These are phyloP conservation scores for Mycena capillaripes DNA, from an alignment of 768 basidiomycete genomes.

Conservation along the genomic window DNA sequence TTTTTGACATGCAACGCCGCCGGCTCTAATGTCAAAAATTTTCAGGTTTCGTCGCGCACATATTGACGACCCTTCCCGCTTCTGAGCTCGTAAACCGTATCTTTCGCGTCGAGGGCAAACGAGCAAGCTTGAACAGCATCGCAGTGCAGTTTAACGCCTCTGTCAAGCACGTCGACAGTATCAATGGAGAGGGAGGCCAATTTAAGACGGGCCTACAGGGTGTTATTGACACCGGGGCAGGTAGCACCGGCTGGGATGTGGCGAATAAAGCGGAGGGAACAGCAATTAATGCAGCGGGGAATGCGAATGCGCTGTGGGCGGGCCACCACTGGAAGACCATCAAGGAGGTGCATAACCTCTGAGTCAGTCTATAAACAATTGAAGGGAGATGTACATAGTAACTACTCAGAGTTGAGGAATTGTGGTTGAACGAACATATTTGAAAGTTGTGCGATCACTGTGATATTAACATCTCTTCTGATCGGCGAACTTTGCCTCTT, in stretches of 20 bases:
- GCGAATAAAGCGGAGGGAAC: constrained; percentile 11
- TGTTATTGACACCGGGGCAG: constrained; percentile 21
- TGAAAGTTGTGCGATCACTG: too few species aligned
- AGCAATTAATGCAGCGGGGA: constrained; percentile 35
- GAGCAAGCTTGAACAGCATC: constrained; percentile 44
- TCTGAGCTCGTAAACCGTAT: constrained; percentile 45
- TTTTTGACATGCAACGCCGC: too few species aligned
- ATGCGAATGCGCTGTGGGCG: constrained; percentile 37
- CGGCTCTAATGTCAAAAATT: background rate
- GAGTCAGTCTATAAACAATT: too few species aligned
- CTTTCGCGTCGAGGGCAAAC: constrained; percentile 53
- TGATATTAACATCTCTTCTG: too few species aligned
- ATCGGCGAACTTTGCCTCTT: too few species aligned
- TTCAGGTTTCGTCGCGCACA: constrained; percentile 52
- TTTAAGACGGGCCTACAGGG: constrained; percentile 7
- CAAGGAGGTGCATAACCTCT: constrained; percentile 31
- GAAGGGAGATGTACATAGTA: constrained; percentile 45
- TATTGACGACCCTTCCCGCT: constrained; percentile 47
- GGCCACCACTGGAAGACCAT: constrained; percentile 41
- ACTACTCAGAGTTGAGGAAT: too few species aligned
- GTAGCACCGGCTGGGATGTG: constrained; percentile 37
- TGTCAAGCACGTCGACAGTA: constrained; percentile 30
- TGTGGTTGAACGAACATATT: too few species aligned
- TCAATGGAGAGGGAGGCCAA: constrained; percentile 16
- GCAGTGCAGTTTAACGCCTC: constrained; percentile 40